Conservation (phyloP, 1,284 basidiomycete genomes). For the Schizophyllum commune region DNA sequence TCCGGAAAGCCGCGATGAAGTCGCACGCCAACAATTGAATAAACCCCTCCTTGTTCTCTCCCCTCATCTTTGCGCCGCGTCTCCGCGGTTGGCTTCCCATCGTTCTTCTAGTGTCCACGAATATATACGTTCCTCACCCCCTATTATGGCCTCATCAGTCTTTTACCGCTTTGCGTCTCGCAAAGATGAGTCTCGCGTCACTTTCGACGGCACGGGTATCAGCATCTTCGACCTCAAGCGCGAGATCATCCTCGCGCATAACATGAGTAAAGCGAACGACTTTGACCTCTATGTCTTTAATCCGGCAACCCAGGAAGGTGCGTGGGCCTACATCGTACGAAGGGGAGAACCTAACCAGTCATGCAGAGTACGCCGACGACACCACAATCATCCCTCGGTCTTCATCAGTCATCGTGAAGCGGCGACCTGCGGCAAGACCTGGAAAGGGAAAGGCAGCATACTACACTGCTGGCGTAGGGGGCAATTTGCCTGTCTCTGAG, state of each 20-base stretch:
- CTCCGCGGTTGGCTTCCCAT: not conserved
- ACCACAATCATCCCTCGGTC: conserved; percentile 88
- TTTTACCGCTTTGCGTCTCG: conserved; percentile 99
- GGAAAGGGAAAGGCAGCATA: conserved; percentile 91
- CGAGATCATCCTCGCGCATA: conserved; percentile 96
- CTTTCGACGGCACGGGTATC: conserved; percentile 97
- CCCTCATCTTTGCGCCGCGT: not conserved
- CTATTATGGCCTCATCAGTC: conserved; percentile 84
- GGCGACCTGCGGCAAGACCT: conserved; percentile 76
- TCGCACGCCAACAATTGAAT: too few species aligned
- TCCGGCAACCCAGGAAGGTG: conserved; percentile 81
- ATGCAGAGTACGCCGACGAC: conserved; percentile 88
- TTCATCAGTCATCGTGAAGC: conserved; percentile 89
- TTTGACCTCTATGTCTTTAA: conserved; percentile 93
- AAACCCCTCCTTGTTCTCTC: not conserved
- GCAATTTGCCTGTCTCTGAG: conserved; percentile 39
- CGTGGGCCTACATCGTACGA: conserved; percentile 16
- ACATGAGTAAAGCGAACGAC: conserved; percentile 92
- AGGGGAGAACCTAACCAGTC: not conserved
- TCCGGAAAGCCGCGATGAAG: too few species aligned
- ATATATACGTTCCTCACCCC: conserved; percentile 17
- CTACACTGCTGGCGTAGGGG: conserved; percentile 59
- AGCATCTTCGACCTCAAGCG: conserved; percentile 99
- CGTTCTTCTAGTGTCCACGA: conserved; percentile 4
- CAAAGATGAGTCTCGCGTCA: conserved; percentile 89